Evolutionary conservation across 306 rosid species (phyloP), one percentile per base, ranked within the genome.

Genomic region (Rosa multiflora): DNA sequence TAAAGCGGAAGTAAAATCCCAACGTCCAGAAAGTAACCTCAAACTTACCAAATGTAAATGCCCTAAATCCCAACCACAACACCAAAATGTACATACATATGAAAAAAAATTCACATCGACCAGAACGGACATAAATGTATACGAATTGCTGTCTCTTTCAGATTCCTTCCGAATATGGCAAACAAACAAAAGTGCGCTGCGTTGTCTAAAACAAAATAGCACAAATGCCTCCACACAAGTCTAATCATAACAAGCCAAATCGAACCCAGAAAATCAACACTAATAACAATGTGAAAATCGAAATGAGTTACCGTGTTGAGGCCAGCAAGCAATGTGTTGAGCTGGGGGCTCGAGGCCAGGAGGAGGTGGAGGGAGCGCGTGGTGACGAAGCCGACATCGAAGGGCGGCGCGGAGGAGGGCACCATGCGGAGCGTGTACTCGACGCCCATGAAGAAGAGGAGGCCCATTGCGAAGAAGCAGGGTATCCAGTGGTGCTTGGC

Each of bases 361-460:
- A 88, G 8, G 44, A 87, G 86, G 66, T 95, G 94, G 23, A 92
- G 89, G 0, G 88, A 40, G 66, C 87, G 85, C 71, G 99, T 95
- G 81, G 78, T 88, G 23, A 88, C 29, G 85, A 95, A 95, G 0
- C 99, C 99, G 48, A 95, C 40, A 84, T 95, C 99, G 59, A 88
- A 91, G 1, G 99, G 99, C 56, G 91, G 96, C 3, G 99, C 85
- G 0, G 96, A 86, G 8, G 94, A 49, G 7, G 98, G 98, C 0
- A 95, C 87, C 98, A 95, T 95, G 17, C n/a, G 85, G 85, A 92
- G 95, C 83, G 99, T 94, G 91, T 94, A 94, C 76, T 94, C 99
- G 46, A 94, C 97, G 73, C 73, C 97, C 97, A 94, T 91, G 89
- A 95, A 95, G 85, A 95, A 91, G 8, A 95, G 73, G 21, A 95